A percentile compares a stretch with the other conserved stretches of the same genome.
Evolutionary conservation across 2,329 filamentous ascomycete species (phyloP).

Genomic region (Exophiala spinifera): DNA sequence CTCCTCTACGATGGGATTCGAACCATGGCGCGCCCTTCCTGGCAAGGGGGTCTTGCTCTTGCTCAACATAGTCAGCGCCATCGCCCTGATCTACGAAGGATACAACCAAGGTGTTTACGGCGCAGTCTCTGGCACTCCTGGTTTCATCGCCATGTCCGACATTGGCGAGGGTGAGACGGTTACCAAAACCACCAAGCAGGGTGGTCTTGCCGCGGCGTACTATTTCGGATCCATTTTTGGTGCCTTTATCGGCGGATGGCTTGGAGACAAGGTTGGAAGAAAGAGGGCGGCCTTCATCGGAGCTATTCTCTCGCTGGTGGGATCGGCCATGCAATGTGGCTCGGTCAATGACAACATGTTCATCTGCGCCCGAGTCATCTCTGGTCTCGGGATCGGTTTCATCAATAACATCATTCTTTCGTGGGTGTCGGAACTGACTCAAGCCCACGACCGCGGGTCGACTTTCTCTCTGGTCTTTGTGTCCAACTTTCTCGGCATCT

Average conservation of each 20-base stretch:
- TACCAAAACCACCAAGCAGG: conserved; percentile 32
- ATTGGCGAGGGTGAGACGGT: conserved; percentile 29
- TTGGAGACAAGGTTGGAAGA: conserved; percentile 32
- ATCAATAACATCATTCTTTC: conserved; percentile 33
- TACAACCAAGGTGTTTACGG: conserved; percentile 35
- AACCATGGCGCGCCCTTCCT: conserved; percentile 31
- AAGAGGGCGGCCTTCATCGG: conserved; percentile 30
- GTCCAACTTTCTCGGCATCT: conserved; percentile 33
- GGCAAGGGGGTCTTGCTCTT: conserved; percentile 30
- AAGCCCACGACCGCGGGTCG: conserved; percentile 31
- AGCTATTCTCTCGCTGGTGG: conserved; percentile 30
- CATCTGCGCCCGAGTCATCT: conserved; percentile 33
- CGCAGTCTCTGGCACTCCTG: conserved; percentile 31
- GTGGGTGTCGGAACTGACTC: conserved; percentile 31
- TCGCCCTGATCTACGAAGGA: conserved; percentile 33
- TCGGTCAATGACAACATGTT: conserved; percentile 33
- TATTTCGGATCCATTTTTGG: conserved; percentile 34
- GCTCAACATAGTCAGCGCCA: conserved; percentile 31
- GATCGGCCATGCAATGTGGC: conserved; percentile 30
- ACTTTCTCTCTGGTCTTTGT: conserved; percentile 33
- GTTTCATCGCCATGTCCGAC: conserved; percentile 32
- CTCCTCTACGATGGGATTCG: conserved; percentile 24
- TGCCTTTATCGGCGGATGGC: conserved; percentile 31
- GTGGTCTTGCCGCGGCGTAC: conserved; percentile 33
- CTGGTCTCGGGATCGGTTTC: conserved; percentile 35